Percentiles rank a stretch among this genome's conserved stretches.
Conservation (phyloP, 371 early-diverging fungal genomes). For the Capillidium rhysosporum region DNA sequence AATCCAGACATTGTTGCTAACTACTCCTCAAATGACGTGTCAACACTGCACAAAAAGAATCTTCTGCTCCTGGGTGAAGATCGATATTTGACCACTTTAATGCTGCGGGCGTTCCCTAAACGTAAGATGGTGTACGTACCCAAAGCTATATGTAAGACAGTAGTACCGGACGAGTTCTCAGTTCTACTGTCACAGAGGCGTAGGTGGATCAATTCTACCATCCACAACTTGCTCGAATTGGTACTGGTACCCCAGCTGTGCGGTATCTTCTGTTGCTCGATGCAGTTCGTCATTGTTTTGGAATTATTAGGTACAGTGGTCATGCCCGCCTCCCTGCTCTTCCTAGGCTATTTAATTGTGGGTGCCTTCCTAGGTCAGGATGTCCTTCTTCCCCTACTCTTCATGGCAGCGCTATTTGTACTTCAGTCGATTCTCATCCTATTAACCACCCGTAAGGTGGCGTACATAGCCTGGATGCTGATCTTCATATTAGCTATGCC, state of each 20-base stretch:
- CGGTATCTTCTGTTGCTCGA: slow-evolving; percentile 92
- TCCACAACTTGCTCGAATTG: slow-evolving; percentile 90
- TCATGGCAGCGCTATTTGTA: slow-evolving; percentile 61
- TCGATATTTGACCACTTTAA: slow-evolving; percentile 94
- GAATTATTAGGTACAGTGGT: slow-evolving; percentile 94
- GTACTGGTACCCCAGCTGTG: slow-evolving; percentile 81
- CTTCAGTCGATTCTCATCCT: slow-evolving; percentile 79
- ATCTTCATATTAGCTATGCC: slow-evolving; percentile 84
- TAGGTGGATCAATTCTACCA: slow-evolving; percentile 98
- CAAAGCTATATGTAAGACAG: slow-evolving; percentile 81
- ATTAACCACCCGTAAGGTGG: slow-evolving; percentile 61
- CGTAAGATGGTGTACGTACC: slow-evolving; percentile 91
- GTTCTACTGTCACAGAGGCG: slow-evolving; percentile 90
- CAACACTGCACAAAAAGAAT: slow-evolving; percentile 97
- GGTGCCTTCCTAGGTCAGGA: slow-evolving; percentile 24
- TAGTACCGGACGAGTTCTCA: slow-evolving; percentile 76
- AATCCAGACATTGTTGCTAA: slow-evolving; percentile 77
- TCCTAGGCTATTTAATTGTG: slow-evolving; percentile 25
- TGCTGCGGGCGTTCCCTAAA: slow-evolving; percentile 88
- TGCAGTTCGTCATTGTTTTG: slow-evolving; percentile 94
- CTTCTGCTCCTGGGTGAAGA: slow-evolving; percentile 96
- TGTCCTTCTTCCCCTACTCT: slow-evolving; percentile 40
- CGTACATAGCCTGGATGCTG: slow-evolving; percentile 89
- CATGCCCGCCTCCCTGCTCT: slow-evolving; percentile 78
- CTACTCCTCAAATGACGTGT: slow-evolving; percentile 84